phyloP scores from a whole-genome alignment of 805 yeast genomes.

The Schwanniomyces occidentalis region DNA sequence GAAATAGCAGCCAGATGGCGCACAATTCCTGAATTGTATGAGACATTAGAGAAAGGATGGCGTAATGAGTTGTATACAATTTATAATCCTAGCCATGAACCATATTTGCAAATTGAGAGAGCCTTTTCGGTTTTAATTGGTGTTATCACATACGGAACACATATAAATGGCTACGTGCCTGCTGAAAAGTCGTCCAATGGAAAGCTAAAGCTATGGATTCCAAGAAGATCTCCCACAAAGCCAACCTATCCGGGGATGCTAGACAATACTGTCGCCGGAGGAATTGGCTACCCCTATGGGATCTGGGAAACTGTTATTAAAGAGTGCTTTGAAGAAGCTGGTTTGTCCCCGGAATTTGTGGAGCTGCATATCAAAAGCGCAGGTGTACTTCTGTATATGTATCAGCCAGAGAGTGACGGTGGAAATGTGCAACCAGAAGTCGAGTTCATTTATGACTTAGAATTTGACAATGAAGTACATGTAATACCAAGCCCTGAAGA shows the following conservation, averaged over 20 bases:
- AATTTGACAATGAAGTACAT: constrained; percentile 43
- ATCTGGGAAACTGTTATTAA: constrained; percentile 75
- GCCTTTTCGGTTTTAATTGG: constrained; percentile 82
- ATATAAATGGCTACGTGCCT: constrained; percentile 75
- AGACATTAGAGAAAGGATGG: constrained; percentile 63
- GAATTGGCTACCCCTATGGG: constrained; percentile 80
- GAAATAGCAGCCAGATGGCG: constrained; percentile 45
- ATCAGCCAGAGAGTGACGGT: constrained; percentile 36
- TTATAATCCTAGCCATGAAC: constrained; percentile 52
- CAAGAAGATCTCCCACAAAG: constrained; percentile 73
- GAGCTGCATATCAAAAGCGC: constrained; percentile 42
- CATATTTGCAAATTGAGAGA: constrained; percentile 75
- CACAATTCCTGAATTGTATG: constrained; percentile 23
- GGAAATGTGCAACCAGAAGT: constrained; percentile 87
- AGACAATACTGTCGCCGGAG: constrained; percentile 96
- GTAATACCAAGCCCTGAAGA: constrained; percentile 48
- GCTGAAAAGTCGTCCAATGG: constrained; percentile 39
- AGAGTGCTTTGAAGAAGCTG: constrained; percentile 92
- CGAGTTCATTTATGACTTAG: constrained; percentile 75
- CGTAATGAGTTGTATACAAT: constrained; percentile 79
- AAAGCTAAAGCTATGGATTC: constrained; percentile 71
- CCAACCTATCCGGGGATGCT: constrained; percentile 88
- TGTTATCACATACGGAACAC: constrained; percentile 87
- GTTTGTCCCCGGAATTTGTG: constrained; percentile 57
- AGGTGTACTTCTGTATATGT: constrained; percentile 73